A percentile compares a stretch with the other conserved stretches of the same genome.
Evolutionary conservation across 2,329 filamentous ascomycete genomes (phyloP).

Genomic region (Talaromyces verruculosus): DNA sequence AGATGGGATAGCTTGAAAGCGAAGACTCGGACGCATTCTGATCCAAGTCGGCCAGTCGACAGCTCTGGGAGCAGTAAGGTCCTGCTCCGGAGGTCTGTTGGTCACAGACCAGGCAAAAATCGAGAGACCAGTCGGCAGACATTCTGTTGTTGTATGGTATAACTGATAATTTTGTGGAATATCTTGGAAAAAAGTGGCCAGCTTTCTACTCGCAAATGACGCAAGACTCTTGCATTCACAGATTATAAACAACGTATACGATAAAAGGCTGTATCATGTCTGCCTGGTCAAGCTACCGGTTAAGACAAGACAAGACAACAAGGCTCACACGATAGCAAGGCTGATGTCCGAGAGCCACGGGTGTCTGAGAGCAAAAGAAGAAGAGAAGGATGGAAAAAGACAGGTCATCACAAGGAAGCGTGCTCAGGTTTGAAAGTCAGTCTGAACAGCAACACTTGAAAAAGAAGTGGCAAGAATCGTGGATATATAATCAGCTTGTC

Average conservation of each 20-base stretch:
- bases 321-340: conserved; percentile 2
- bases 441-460: background rate
- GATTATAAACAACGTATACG: background rate
- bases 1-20: conserved; percentile 22
- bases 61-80: conserved; percentile 89
- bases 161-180: background rate
- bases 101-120: conserved; percentile 94
- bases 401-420: background rate
- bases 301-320: background rate
- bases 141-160: conserved; percentile 25
- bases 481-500: conserved; percentile 1
- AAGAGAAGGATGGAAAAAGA: background rate
- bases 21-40: conserved; percentile 57
- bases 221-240: background rate
- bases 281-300: conserved; percentile 8
- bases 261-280: conserved; percentile 13
- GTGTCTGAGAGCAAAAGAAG: background rate
- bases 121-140: conserved; percentile 68
- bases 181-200: background rate
- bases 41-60: conserved; percentile 84
- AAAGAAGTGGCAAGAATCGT: conserved; percentile 5
- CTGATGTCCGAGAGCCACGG: background rate
- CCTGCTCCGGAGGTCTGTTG: conserved; percentile 72
- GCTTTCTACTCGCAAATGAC: background rate
- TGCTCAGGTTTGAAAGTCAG: background rate